Base-by-base conservation (phyloP, 208 protist species). In the Porcisia hertigi region DNA sequence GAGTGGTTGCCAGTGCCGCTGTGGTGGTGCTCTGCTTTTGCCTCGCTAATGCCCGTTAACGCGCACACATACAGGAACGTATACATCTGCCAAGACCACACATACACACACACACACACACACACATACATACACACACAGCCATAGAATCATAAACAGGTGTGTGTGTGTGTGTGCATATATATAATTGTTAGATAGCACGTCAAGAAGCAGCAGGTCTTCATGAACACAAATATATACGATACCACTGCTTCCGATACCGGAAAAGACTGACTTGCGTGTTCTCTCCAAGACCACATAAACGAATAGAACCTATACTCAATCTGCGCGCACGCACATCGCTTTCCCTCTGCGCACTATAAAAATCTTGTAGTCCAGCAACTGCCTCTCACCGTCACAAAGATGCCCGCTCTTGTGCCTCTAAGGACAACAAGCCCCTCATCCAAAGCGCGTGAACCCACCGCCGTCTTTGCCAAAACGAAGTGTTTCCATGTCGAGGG, bases 401-500 rank as follows among this genome's bases (percentile, higher is more conserved):
- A 41, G 6, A 73, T 73, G 75, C 25, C 41, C 41, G 54, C 30
- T 18, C 36, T 18, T 18, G 59, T 30, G 30, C 63, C 14, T 53
- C 43, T 25, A 11, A 59, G 20, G 20, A 43, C 41, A 62, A 34
- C 39, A 36, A 59, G 54, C 39, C 77, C n/a, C 6, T 23, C 30
- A 20, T 16, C 30, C 41, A 58, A 30, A 20, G 16, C 25, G 16
- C 77, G n/a, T 47, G 39, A 47, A 30, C 55, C 55, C 64, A 18
- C 43, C 45, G 58, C 65, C n/a, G 78, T 82, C 55, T 71, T 69
- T 70, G 73, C 83, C 6, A 76, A 92, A 52, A 90, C 83, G 0
- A 77, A 82, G 3, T 80, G 77, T 34, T 92, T 92, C 57, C 65
- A 82, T 49, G 75, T 72, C 5, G 76, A 71, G 25, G 78, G 85